These are phyloP conservation scores for Tetracladium setigerum DNA, from an alignment of 495 filamentous ascomycete species.

Conservation along the genomic window DNA sequence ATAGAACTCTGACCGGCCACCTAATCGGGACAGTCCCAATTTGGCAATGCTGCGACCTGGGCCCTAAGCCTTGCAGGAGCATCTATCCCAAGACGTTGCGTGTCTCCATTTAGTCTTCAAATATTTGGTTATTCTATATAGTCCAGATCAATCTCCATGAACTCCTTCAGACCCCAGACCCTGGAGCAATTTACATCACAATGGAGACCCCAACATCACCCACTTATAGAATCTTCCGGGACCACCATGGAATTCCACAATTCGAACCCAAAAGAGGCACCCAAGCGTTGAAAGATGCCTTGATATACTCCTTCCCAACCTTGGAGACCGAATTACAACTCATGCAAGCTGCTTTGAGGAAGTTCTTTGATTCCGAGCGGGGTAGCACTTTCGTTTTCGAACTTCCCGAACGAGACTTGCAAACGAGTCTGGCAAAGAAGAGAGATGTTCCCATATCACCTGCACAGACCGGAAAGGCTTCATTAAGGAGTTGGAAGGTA, in stretches of 20 bases:
- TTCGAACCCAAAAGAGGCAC: conserved; percentile 14
- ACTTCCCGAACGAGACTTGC: conserved; percentile 10
- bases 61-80: too few species aligned
- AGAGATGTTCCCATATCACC: conserved; percentile 1
- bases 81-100: too few species aligned
- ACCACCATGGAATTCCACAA: conserved; percentile 15
- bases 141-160: too few species aligned
- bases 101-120: too few species aligned
- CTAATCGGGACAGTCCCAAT: too few species aligned
- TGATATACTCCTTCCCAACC: conserved; percentile 9
- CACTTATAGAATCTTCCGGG: conserved; percentile 10
- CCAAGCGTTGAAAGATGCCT: conserved; percentile 12
- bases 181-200: not conserved
- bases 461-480: not conserved
- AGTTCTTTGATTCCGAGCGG: conserved; percentile 13
- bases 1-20: too few species aligned
- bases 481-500: conserved; percentile 5
- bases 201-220: conserved; percentile 7
- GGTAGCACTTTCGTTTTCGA: conserved; percentile 11
- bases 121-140: too few species aligned
- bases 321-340: conserved; percentile 14
- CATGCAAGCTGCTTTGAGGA: conserved; percentile 12
- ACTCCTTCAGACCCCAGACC: too few species aligned
- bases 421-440: conserved; percentile 8
- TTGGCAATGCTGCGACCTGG: too few species aligned